phyloP scores from a whole-genome alignment of 257 asterid species.

The Salvia rosmarinus region DNA sequence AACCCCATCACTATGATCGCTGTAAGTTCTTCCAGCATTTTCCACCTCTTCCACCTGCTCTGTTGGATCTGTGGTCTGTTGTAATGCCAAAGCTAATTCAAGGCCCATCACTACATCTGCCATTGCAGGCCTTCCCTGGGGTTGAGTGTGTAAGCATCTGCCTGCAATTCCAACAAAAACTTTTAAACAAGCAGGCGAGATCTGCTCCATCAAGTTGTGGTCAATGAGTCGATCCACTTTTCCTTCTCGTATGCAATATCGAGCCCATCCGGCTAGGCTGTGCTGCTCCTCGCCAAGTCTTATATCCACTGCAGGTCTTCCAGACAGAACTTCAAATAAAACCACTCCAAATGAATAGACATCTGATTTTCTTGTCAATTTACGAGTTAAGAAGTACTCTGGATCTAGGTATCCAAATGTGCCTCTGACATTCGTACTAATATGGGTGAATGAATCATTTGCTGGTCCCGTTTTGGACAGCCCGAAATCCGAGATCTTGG shows the following conservation, averaged over 20 bases:
- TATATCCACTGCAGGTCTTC: slow-evolving; percentile 59
- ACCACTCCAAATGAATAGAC: slow-evolving; percentile 76
- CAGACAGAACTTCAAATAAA: slow-evolving; percentile 64
- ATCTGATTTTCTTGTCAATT: slow-evolving; percentile 65
- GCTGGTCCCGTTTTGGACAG: slow-evolving; percentile 69
- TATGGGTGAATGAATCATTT: slow-evolving; percentile 57
- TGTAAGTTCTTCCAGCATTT: slow-evolving; percentile 28
- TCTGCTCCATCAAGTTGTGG: slow-evolving; percentile 47
- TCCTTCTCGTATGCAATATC: slow-evolving; percentile 59
- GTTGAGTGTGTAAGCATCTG: slow-evolving; percentile 61
- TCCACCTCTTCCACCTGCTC: too few species aligned
- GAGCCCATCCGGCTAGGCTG: slow-evolving; percentile 64
- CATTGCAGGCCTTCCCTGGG: slow-evolving; percentile 65
- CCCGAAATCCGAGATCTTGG: slow-evolving; percentile 78
- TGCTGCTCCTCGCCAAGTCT: slow-evolving; percentile 62
- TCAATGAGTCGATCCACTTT: slow-evolving; percentile 58
- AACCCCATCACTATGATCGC: slow-evolving; percentile 54
- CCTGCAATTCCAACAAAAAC: slow-evolving; percentile 61
- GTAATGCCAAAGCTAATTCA: slow-evolving; percentile 50
- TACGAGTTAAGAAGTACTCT: slow-evolving; percentile 55
- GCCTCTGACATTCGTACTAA: slow-evolving; percentile 61
- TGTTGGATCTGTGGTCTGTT: slow-evolving; percentile 56
- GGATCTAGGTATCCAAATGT: slow-evolving; percentile 75
- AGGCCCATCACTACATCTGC: slow-evolving; percentile 65
- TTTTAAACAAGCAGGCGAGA: slow-evolving; percentile 55